phyloP scores from a whole-genome alignment of 2,329 filamentous ascomycete species.

The Bimuria novae-zelandiae region DNA sequence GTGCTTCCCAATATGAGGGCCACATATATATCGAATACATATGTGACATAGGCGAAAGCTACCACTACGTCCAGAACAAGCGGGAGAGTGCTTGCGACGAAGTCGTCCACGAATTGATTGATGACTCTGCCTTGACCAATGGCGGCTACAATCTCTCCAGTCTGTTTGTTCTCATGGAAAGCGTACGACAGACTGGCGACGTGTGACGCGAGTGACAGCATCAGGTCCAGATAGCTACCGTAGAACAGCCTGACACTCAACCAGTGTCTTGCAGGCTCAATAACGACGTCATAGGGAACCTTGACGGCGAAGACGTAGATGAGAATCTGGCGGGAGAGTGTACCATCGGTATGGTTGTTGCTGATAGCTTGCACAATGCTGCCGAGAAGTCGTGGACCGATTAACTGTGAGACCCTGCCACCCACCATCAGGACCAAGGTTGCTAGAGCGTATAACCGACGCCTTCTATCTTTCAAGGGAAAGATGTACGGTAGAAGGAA shows the following conservation, averaged over 20 bases:
- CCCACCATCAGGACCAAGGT: slow-evolving; percentile 68
- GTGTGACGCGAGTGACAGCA: slow-evolving; percentile 51
- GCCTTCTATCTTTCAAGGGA: slow-evolving; percentile 64
- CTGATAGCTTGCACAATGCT: slow-evolving; percentile 71
- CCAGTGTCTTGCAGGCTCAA: slow-evolving; percentile 48
- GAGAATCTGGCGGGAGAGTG: slow-evolving; percentile 55
- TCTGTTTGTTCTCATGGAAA: slow-evolving; percentile 59
- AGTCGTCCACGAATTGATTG: slow-evolving; percentile 42
- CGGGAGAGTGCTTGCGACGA: slow-evolving; percentile 63
- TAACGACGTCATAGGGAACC: slow-evolving; percentile 28
- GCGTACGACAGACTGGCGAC: slow-evolving; percentile 69
- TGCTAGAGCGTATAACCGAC: slow-evolving; percentile 68
- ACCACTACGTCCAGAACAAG: slow-evolving; percentile 53
- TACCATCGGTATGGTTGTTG: slow-evolving; percentile 46
- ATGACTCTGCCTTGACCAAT: slow-evolving; percentile 63
- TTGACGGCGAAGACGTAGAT: slow-evolving; percentile 54
- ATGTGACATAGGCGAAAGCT: slow-evolving; percentile 62
- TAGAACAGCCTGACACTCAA: slow-evolving; percentile 60
- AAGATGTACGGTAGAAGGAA: slow-evolving; percentile 76
- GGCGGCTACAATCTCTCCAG: slow-evolving; percentile 63
- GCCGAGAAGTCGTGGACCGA: slow-evolving; percentile 76
- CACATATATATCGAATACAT: slow-evolving; percentile 61
- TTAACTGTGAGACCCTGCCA: slow-evolving; percentile 71
- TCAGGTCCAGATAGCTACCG: slow-evolving; percentile 62
- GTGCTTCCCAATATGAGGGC: slow-evolving; percentile 22